A percentile compares a stretch with the other conserved stretches of the same genome.
These are phyloP conservation scores for Porodaedalea pini DNA, from an alignment of 1,284 basidiomycete genomes.

Conservation along the genomic window DNA sequence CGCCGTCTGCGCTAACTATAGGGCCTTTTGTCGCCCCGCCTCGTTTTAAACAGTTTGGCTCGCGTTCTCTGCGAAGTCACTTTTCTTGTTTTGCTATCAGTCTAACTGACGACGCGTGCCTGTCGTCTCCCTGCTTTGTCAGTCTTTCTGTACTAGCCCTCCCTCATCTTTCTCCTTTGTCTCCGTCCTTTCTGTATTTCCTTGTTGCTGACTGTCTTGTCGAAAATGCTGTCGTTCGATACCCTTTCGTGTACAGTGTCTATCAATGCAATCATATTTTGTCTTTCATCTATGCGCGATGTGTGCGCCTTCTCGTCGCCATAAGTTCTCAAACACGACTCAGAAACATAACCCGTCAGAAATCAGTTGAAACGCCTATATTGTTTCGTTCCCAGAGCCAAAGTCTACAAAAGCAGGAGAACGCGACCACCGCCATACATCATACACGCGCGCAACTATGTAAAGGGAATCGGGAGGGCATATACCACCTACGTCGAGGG, in stretches of 20 bases:
- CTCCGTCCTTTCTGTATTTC: not conserved
- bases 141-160: not conserved
- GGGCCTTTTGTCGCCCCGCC: not conserved
- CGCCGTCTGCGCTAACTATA: conserved; percentile 1
- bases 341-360: conserved; percentile 19
- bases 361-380: conserved; percentile 26
- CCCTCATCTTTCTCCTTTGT: not conserved
- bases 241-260: not conserved
- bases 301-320: too few relatives aligned
- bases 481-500: too few relatives aligned
- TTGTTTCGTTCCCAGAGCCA: conserved; percentile 15
- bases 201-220: not conserved
- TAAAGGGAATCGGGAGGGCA: not conserved
- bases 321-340: conserved; percentile 7
- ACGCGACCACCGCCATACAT: conserved; percentile 19
- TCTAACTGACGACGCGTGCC: not conserved
- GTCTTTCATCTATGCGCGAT: too few relatives aligned
- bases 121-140: not conserved
- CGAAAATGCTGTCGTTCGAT: not conserved
- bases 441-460: conserved; percentile 7
- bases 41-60: not conserved
- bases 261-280: not conserved
- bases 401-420: conserved; percentile 9
- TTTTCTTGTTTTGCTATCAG: not conserved
- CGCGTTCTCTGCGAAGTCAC: not conserved